Conservation (phyloP, 2,329 filamentous ascomycete genomes). For the Zymoseptoria tritici region DNA sequence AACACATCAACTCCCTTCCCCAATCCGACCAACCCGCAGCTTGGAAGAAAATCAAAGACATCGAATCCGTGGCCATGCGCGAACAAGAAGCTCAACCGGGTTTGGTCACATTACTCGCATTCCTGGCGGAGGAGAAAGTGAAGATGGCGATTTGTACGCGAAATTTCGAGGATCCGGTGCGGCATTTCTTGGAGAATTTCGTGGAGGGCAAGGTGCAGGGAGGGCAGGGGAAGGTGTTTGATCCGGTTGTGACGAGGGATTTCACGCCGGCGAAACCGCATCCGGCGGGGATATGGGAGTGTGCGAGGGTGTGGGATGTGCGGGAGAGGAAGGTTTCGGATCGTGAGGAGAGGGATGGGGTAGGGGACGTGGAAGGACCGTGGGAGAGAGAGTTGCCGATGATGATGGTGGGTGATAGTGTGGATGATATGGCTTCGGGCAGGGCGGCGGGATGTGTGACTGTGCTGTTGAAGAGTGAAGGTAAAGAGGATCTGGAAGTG, state of each 20-base stretch:
- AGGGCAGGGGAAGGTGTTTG: constrained; percentile 42
- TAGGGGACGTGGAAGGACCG: constrained; percentile 54
- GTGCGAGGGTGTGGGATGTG: constrained; percentile 61
- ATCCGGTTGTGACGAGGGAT: constrained; percentile 76
- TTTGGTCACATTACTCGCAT: constrained; percentile 69
- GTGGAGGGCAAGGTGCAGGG: neutral
- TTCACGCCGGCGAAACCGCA: constrained; percentile 79
- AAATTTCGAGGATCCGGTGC: constrained; percentile 80
- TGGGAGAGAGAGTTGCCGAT: constrained; percentile 59
- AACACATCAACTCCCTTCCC: constrained; percentile 73
- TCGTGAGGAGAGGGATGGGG: neutral
- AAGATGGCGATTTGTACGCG: constrained; percentile 85
- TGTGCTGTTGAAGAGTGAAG: constrained; percentile 56
- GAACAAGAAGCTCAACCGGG: constrained; percentile 76
- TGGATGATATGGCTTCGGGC: constrained; percentile 91
- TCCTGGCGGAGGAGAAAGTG: constrained; percentile 60
- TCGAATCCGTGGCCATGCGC: constrained; percentile 76
- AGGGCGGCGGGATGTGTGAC: constrained; percentile 77
- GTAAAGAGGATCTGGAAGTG: constrained; percentile 30
- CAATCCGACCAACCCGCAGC: constrained; percentile 49
- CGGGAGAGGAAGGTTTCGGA: neutral
- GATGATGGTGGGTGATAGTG: constrained; percentile 55
- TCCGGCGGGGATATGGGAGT: constrained; percentile 80
- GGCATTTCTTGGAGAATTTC: constrained; percentile 63
- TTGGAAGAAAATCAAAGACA: constrained; percentile 64